Percentiles rank a stretch among this genome's conserved stretches.
phyloP scores from a whole-genome alignment of 208 protist species.

The Tritrichomonas musculus region DNA sequence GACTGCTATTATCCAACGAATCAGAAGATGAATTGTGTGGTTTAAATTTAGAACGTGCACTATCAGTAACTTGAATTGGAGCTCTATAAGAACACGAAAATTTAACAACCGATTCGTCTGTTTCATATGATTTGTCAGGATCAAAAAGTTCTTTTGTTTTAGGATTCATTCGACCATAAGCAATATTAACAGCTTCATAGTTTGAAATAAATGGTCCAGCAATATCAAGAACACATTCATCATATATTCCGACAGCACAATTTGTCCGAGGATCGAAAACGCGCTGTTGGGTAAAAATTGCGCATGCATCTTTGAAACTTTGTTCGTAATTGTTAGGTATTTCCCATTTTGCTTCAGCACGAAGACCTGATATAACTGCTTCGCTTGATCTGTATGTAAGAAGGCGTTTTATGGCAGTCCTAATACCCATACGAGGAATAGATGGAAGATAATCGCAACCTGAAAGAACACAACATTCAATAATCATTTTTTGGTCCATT shows the following conservation, averaged over 20 bases:
- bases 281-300: background rate
- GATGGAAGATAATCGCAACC: slow-evolving; percentile 91
- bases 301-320: background rate
- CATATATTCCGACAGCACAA: background rate
- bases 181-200: background rate
- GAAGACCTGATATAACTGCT: background rate
- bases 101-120: background rate
- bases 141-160: background rate
- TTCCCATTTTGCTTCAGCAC: background rate
- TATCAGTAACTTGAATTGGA: background rate
- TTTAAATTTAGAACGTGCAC: background rate
- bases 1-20: background rate
- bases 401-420: slow-evolving; percentile 60
- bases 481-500: slow-evolving; percentile 36
- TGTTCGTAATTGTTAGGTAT: background rate
- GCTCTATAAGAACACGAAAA: background rate
- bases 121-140: background rate
- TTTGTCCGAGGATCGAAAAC: background rate
- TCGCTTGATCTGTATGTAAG: background rate
- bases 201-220: background rate
- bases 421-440: slow-evolving; percentile 74
- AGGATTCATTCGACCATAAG: background rate
- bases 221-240: background rate
- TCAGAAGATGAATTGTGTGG: background rate
- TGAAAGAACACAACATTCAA: slow-evolving; percentile 72